phyloP scores from a whole-genome alignment of 1,139 yeast genomes.

The Candida gigantensis region DNA sequence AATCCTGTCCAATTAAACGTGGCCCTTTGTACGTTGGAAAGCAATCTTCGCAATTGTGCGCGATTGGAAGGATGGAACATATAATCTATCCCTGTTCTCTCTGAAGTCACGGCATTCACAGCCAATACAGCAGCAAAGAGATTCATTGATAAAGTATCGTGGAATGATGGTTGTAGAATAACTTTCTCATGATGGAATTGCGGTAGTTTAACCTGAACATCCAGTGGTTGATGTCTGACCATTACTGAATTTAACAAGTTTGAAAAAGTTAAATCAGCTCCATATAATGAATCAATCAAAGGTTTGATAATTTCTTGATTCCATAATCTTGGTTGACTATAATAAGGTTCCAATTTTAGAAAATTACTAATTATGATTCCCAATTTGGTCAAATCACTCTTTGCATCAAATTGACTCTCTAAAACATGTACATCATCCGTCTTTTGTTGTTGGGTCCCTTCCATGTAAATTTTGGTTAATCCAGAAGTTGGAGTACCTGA shows the following conservation, averaged over 20 bases:
- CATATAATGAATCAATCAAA: conserved; percentile 36
- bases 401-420: conserved; percentile 35
- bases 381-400: conserved; percentile 52
- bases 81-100: conserved; percentile 64
- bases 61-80: conserved; percentile 67
- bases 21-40: conserved; percentile 62
- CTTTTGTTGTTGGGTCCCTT: conserved; percentile 39
- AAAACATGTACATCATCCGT: conserved; percentile 30
- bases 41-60: conserved; percentile 53
- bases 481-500: conserved; percentile 79
- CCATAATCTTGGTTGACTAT: conserved; percentile 51
- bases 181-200: conserved; percentile 58
- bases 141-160: conserved; percentile 60
- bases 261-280: conserved; percentile 41
- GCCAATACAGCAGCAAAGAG: conserved; percentile 67
- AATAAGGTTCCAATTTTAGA: conserved; percentile 62
- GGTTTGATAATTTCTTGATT: conserved; percentile 47
- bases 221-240: conserved; percentile 55
- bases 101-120: conserved; percentile 72
- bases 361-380: conserved; percentile 57
- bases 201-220: conserved; percentile 62
- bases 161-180: conserved; percentile 59
- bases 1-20: conserved; percentile 79
- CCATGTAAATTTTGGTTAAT: conserved; percentile 57
- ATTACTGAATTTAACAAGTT: conserved; percentile 47